Base-by-base conservation (phyloP, 495 filamentous ascomycete species). In the Cercophora scortea region DNA sequence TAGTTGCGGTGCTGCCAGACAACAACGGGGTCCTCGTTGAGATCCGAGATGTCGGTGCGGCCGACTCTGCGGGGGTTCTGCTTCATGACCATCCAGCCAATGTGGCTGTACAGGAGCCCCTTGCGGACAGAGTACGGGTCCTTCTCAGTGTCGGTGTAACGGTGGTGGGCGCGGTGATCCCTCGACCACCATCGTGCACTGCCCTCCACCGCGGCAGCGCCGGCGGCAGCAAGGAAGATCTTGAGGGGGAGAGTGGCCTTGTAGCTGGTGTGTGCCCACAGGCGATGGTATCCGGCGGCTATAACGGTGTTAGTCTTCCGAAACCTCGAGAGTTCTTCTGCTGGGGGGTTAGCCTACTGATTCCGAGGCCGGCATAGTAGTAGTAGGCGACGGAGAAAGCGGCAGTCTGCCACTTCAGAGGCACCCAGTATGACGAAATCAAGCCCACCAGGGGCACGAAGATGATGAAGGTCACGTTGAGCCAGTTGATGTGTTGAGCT, bases 121-220 rank as follows among this genome's bases (percentile, higher is more conserved):
- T 99, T 99, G 73, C 93, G 89, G 57, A 99, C 94, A 48, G 88
- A 94, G 79, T 97, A 99, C 19, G 94, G 94, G 64, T 99, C 94
- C 76, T 99, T 97, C 49, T 95, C 88, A 62, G 94, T 99, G 62
- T 97, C 94, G 78, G 94, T 98, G 68, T 96, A 97, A 59, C 94
- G 86, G 78, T 99, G 94, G 73, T 99, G 94, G 61, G 94, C 89
- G 53, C 94, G 87, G 78, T 98, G 94, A 67, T 89, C 56, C 25
- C 51, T 84, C 54, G 89, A 85, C 94, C 94, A 99, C 94, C 94
- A 99, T 60, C 94, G 79, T 63, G 96, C 88, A 47, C 89, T 95
- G 52, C 94, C 94, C 64, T 99, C 88, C 49, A 97, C 94, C 49
- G 92, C 92, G 72, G 93, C 94, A 66, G 88, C 90, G 55, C 94